Conservation (phyloP, 192 early-diverging fungal genomes). For the Entophlyctis luteolus region DNA sequence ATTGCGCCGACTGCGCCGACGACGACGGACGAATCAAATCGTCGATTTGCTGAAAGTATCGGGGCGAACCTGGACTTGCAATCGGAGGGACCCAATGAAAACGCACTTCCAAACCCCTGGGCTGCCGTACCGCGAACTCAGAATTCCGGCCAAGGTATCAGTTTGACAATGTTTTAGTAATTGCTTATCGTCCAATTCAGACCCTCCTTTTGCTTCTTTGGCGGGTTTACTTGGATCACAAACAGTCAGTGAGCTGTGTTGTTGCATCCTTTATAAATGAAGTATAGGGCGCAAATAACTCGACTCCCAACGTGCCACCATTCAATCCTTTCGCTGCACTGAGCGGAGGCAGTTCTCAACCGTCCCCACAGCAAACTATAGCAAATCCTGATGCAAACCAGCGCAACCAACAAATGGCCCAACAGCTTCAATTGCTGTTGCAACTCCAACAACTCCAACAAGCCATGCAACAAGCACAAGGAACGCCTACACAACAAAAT, state of each 20-base stretch:
- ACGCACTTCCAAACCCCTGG: slow-evolving; percentile 33
- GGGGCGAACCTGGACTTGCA: slow-evolving; percentile 16
- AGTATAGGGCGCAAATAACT: no score
- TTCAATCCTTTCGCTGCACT: slow-evolving; percentile 3
- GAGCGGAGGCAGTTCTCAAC: background rate
- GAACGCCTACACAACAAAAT: slow-evolving; percentile 4
- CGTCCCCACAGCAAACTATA: background rate
- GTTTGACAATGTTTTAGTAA: no score
- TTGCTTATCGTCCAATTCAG: no score
- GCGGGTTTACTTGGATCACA: no score
- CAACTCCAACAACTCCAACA: slow-evolving; percentile 6
- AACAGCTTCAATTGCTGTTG: slow-evolving; percentile 8
- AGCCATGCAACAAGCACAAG: background rate
- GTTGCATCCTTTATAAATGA: no score
- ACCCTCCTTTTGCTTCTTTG: no score
- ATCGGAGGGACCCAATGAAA: background rate
- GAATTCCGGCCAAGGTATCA: no score
- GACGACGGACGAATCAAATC: slow-evolving; percentile 30
- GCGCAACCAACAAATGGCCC: slow-evolving; percentile 1
- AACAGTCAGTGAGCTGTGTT: no score
- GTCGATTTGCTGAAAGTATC: slow-evolving; percentile 27
- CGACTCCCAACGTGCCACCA: no score
- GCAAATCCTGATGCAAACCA: background rate
- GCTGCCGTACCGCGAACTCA: slow-evolving; percentile 2
- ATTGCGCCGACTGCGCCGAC: slow-evolving; percentile 1